phyloP scores from a whole-genome alignment of 345 rosid genomes.

The Hibiscus tridactylites region DNA sequence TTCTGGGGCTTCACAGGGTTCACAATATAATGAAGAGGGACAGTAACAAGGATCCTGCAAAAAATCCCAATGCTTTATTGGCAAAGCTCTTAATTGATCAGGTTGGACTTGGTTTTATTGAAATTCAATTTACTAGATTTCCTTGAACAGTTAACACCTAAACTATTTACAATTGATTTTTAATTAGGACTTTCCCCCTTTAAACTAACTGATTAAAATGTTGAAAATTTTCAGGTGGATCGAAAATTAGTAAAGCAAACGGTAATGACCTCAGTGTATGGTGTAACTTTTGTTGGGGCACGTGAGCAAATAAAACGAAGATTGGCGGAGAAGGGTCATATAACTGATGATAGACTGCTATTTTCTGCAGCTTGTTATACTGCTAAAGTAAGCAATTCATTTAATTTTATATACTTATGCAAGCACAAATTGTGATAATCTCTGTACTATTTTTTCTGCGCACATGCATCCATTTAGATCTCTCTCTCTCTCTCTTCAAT shows the following conservation, averaged over 20 bases:
- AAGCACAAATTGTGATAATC: background rate
- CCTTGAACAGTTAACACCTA: constrained; percentile 2
- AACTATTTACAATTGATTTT: background rate
- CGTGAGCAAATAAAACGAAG: constrained; percentile 94
- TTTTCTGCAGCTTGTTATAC: constrained; percentile 84
- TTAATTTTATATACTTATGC: background rate
- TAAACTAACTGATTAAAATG: constrained; percentile 10
- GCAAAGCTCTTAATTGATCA: constrained; percentile 77
- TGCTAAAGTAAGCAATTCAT: constrained; percentile 62
- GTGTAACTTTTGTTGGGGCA: constrained; percentile 94
- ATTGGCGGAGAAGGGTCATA: constrained; percentile 80
- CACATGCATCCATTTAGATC: background rate
- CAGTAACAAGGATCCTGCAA: constrained; percentile 66
- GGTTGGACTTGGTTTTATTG: constrained; percentile 34
- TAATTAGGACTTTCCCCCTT: background rate
- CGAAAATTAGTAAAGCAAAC: constrained; percentile 92
- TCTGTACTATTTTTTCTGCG: background rate
- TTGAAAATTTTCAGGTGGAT: constrained; percentile 65
- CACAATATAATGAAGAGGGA: constrained; percentile 79
- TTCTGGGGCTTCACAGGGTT: constrained; percentile 40
- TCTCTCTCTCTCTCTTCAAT: background rate
- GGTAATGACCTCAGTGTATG: constrained; percentile 99
- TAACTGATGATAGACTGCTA: constrained; percentile 70
- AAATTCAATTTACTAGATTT: background rate
- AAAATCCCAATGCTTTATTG: constrained; percentile 58